Conservation (phyloP, 495 filamentous ascomycete genomes). For the Talaromyces borbonicus region DNA sequence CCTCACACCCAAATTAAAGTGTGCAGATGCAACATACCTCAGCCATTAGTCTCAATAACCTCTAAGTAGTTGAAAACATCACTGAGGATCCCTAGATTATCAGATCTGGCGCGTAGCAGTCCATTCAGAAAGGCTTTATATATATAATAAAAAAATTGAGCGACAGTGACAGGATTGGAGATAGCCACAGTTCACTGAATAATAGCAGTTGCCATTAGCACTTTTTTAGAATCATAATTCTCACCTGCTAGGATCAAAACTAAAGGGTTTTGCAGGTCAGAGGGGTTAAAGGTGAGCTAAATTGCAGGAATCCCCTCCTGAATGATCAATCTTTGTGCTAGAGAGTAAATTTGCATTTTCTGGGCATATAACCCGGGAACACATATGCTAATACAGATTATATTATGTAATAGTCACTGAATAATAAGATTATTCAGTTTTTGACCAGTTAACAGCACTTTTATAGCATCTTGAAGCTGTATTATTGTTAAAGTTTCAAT, state of each 20-base stretch:
- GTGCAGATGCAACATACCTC: slow-evolving; percentile 15
- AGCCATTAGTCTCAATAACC: slow-evolving; percentile 13
- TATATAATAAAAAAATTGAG: slow-evolving; percentile 10
- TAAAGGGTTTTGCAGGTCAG: slow-evolving; percentile 9
- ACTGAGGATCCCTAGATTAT: slow-evolving; percentile 7
- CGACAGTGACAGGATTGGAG: slow-evolving; percentile 9
- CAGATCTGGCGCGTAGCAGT: not conserved
- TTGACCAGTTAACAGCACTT: slow-evolving; percentile 3
- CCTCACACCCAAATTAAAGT: slow-evolving; percentile 9
- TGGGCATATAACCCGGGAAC: slow-evolving; percentile 1
- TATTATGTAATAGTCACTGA: not conserved
- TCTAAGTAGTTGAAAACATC: slow-evolving; percentile 13
- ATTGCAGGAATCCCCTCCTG: slow-evolving; percentile 9
- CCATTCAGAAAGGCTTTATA: slow-evolving; percentile 8
- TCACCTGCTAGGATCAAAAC: not conserved
- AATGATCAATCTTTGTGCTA: slow-evolving; percentile 8
- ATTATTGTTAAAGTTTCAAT: not conserved
- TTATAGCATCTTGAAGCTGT: not conserved
- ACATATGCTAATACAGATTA: slow-evolving; percentile 2
- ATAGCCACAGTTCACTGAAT: not conserved
- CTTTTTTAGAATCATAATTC: not conserved
- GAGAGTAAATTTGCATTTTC: slow-evolving; percentile 1
- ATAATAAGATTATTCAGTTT: not conserved
- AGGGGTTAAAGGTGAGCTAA: slow-evolving; percentile 11
- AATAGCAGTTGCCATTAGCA: not conserved